These are phyloP conservation scores for Fistulinella prunicolor DNA, from an alignment of 768 basidiomycete species.

Conservation along the genomic window DNA sequence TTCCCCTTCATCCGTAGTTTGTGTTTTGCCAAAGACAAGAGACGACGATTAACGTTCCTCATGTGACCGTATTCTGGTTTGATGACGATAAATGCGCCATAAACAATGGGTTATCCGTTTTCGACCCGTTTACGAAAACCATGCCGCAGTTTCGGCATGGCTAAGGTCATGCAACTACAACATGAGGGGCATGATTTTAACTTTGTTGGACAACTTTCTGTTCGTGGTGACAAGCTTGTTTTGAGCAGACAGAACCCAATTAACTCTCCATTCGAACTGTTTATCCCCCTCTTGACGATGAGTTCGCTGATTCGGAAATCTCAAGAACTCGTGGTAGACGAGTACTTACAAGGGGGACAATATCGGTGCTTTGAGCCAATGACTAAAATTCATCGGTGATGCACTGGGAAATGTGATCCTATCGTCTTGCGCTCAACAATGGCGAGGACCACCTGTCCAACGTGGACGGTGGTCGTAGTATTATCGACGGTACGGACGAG, in stretches of 20 bases:
- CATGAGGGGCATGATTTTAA: not conserved
- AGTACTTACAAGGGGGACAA: not conserved
- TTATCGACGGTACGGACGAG: not conserved
- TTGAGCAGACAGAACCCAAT: too few relatives aligned
- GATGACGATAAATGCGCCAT: constrained; percentile 1
- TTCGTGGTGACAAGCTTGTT: too few relatives aligned
- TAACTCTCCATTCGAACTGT: constrained; percentile 2
- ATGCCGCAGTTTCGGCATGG: not conserved
- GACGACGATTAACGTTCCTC: not conserved
- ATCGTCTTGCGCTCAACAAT: not conserved
- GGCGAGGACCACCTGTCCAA: not conserved
- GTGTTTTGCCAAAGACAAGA: constrained; percentile 6
- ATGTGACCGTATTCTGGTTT: constrained; percentile 2
- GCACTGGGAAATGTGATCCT: not conserved
- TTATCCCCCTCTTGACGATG: not conserved
- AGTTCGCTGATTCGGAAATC: not conserved
- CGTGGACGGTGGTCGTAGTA: not conserved
- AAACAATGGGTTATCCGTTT: not conserved
- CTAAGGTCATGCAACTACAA: not conserved
- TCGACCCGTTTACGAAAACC: not conserved
- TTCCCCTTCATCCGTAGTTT: not conserved
- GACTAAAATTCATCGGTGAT: not conserved
- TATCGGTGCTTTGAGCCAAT: constrained; percentile 2
- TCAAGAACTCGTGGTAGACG: not conserved
- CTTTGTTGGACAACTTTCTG: too few relatives aligned